Conservation (phyloP, 441 rosid species). For the Brassica balearica region DNA sequence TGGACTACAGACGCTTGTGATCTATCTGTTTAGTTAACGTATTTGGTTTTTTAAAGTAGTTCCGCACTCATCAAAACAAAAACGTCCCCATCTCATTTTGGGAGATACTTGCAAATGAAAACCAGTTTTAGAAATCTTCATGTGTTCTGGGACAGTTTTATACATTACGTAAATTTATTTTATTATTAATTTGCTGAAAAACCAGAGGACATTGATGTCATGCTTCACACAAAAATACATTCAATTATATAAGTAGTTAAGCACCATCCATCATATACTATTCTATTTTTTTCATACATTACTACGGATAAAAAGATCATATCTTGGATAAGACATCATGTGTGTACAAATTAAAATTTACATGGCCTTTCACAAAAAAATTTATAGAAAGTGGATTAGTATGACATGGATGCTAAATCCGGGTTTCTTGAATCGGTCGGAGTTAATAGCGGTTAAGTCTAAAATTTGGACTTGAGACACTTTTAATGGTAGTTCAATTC, state of each 20-base stretch:
- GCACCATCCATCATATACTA: too few relatives aligned
- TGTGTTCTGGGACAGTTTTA: background rate
- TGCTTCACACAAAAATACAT: constrained; percentile 1
- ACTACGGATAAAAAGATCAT: background rate
- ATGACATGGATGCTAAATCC: background rate
- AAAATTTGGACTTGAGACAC: too few relatives aligned
- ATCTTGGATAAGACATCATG: background rate
- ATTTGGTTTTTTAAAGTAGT: too few relatives aligned
- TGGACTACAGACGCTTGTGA: constrained; percentile 80
- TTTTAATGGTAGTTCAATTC: too few relatives aligned
- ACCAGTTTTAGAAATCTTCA: constrained; percentile 14
- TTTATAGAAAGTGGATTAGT: background rate
- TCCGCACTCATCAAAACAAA: too few relatives aligned
- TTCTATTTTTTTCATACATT: background rate
- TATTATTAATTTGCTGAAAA: background rate
- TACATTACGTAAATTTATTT: background rate
- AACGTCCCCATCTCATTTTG: background rate
- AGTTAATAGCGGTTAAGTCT: too few relatives aligned
- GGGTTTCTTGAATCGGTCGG: background rate
- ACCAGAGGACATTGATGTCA: background rate
- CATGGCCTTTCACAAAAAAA: background rate
- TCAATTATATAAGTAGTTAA: background rate
- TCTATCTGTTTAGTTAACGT: too few relatives aligned
- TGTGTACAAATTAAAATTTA: background rate
- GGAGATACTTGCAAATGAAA: background rate